phyloP scores from a whole-genome alignment of 2,329 filamentous ascomycete genomes.

The Xylaria sp. region DNA sequence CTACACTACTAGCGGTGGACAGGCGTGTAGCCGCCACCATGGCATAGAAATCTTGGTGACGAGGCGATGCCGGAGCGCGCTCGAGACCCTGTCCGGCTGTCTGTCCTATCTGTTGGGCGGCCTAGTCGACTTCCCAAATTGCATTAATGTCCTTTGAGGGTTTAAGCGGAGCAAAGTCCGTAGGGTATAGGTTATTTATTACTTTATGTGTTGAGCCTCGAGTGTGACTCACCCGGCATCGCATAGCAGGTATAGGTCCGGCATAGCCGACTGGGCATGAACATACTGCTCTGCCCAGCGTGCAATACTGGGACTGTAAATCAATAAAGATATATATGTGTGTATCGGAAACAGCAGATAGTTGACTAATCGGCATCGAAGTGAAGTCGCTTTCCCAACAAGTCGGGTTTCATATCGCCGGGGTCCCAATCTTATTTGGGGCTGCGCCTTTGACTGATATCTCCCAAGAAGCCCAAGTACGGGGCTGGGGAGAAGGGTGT shows the following conservation, averaged over 20 bases:
- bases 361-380: conserved; percentile 31
- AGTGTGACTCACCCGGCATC: conserved; percentile 27
- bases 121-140: conserved; percentile 22
- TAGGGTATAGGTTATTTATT: conserved; percentile 2
- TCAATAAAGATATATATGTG: neutral
- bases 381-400: conserved; percentile 19
- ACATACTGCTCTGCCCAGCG: conserved; percentile 9
- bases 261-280: conserved; percentile 25
- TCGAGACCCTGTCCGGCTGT: conserved; percentile 9
- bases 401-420: conserved; percentile 28
- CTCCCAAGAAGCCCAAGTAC: conserved; percentile 27
- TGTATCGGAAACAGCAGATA: conserved; percentile 4
- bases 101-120: neutral
- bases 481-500: conserved; percentile 18
- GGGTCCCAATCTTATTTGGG: conserved; percentile 6
- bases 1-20: conserved; percentile 25
- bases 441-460: conserved; percentile 17
- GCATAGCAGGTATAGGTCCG: neutral
- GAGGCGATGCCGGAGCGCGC: conserved; percentile 36
- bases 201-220: conserved; percentile 14
- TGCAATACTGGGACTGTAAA: conserved; percentile 1
- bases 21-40: conserved; percentile 9
- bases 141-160: conserved; percentile 16
- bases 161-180: conserved; percentile 6
- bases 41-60: conserved; percentile 15